Evolutionary conservation across 1,284 basidiomycete genomes (phyloP).

Genomic region (Ustilago curta): DNA sequence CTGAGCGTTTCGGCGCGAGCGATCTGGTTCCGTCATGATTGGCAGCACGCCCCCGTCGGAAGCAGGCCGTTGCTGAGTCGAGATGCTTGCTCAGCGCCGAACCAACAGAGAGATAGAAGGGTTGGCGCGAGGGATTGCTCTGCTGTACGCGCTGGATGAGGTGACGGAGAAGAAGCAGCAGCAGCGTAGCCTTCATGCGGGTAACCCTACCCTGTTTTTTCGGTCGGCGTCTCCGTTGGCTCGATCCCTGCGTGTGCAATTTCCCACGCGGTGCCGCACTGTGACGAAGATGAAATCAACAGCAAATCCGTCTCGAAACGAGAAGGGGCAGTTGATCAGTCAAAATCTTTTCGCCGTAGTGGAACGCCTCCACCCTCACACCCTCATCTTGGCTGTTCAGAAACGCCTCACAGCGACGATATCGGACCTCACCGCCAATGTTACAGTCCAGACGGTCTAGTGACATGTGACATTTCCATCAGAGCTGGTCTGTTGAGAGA

Average conservation of each 20-base stretch:
- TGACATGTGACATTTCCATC: too few relatives aligned
- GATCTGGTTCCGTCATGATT: slow-evolving; percentile 31
- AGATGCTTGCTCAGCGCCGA: background rate
- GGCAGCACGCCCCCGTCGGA: slow-evolving; percentile 2
- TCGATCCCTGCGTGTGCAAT: slow-evolving; percentile 4
- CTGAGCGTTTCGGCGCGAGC: slow-evolving; percentile 23
- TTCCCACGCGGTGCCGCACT: slow-evolving; percentile 6
- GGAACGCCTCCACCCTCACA: slow-evolving; percentile 7
- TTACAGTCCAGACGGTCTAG: too few relatives aligned
- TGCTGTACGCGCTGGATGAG: background rate
- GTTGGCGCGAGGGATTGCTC: too few relatives aligned
- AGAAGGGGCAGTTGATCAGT: slow-evolving; percentile 1
- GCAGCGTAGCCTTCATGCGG: background rate
- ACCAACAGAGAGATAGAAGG: too few relatives aligned
- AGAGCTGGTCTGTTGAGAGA: too few relatives aligned
- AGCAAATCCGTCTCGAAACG: background rate
- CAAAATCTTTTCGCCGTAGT: background rate
- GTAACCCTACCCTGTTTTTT: background rate
- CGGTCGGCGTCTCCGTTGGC: slow-evolving; percentile 10
- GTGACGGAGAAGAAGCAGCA: background rate
- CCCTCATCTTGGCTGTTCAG: background rate
- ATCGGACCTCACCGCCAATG: too few relatives aligned
- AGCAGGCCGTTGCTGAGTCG: slow-evolving; percentile 7
- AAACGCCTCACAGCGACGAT: background rate
- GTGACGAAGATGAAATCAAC: slow-evolving; percentile 9